Evolutionary conservation across 805 yeast genomes (phyloP), one percentile per base, ranked within the genome.

Genomic region (Kluyveromyces starmeri): DNA sequence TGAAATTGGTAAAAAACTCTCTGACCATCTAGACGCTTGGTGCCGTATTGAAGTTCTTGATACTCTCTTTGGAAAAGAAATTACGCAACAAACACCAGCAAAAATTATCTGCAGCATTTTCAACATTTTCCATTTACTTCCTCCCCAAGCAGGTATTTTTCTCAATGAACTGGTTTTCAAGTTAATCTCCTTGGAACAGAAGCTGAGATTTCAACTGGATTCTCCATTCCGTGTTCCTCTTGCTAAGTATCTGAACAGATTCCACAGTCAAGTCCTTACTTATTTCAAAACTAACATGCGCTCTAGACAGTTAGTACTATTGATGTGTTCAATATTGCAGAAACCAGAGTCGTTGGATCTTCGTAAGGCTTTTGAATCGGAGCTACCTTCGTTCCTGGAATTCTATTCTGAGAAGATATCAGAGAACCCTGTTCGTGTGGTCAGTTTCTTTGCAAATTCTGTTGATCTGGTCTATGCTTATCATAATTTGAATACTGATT

Each of bases 21-120:
- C 94, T 20, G 97, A 92, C 51, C 98, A 92, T 58, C 65, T 92
- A 44, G 81, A 79, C 72, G 95, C 96, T 0, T 88, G 96, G 95
- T 94, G 96, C 0, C 88, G 83, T 47, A 84, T 92, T 3, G 72
- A 73, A 19, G 73, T 83, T 1, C 58, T 94, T 25, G 76, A 85
- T 37, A 74, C 77, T 42, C 71, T 83, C 27, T 78, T 96, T 1
- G 78, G 79, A 4, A 84, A 79, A 45, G 95, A 83, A 39, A 69
- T 94, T 37, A 80, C 74, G 20, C 79, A 75, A 44, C 88, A 88
- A 45, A 78, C 76, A 22, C 83, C 86, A 0, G 83, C 94, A 9
- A 81, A 83, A 49, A 83, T 89, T 25, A 85, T 92, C 28, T 83
- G 81, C 44, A 94, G 95, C 0, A 84, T 92, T 37, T 67, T 92